A percentile compares a stretch with the other conserved stretches of the same genome.
These are phyloP conservation scores for Serendipita sp. DNA, from an alignment of 768 basidiomycete genomes.

Conservation along the genomic window DNA sequence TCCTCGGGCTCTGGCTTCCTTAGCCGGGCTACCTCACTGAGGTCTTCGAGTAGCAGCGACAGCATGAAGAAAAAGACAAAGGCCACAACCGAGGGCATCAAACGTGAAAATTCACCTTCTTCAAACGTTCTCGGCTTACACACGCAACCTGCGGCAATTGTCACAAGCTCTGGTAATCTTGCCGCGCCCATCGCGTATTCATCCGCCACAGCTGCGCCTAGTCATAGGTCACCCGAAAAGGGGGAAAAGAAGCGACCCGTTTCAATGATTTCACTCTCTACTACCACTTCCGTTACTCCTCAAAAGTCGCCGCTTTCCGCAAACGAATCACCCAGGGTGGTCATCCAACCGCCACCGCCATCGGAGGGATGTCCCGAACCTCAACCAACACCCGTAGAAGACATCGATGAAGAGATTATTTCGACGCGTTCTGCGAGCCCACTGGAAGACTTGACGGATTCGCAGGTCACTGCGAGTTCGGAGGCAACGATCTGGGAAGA, in stretches of 20 bases:
- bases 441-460: not conserved
- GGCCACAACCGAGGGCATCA: no score
- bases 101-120: no score
- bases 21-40: not conserved
- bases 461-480: not conserved
- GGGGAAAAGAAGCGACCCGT: no score
- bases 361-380: not conserved
- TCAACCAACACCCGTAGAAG: not conserved
- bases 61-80: not conserved
- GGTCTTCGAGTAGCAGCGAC: not conserved
- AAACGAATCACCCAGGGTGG: not conserved
- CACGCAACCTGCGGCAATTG: no score
- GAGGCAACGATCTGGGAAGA: not conserved
- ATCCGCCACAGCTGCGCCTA: no score
- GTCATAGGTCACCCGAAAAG: no score
- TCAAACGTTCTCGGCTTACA: no score
- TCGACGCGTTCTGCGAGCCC: not conserved
- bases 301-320: not conserved
- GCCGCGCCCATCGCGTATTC: no score
- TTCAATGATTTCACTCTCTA: no score
- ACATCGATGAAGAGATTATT: not conserved
- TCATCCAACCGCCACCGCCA: not conserved
- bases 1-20: not conserved
- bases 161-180: no score
- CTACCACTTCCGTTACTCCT: no score